Conservation (phyloP, 345 rosid genomes). For the Xanthoceras sorbifolium region DNA sequence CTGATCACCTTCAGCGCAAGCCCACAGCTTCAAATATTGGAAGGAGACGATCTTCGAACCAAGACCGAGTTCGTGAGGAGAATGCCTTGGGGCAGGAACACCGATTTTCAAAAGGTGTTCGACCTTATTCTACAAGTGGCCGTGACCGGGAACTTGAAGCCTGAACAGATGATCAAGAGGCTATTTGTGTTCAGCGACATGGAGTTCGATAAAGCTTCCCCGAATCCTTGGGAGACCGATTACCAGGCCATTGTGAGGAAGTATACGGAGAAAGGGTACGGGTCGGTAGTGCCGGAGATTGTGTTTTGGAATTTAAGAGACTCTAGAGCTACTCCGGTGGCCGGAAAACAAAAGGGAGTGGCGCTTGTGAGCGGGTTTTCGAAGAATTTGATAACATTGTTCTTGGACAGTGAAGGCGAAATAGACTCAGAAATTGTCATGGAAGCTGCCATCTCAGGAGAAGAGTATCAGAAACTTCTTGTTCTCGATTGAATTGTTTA, state of each 20-base stretch:
- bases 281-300: slow-evolving; percentile 47
- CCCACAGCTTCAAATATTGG: slow-evolving; percentile 41
- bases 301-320: slow-evolving; percentile 73
- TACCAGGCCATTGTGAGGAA: slow-evolving; percentile 45
- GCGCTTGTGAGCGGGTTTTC: slow-evolving; percentile 71
- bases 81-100: slow-evolving; percentile 35
- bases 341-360: slow-evolving; percentile 38
- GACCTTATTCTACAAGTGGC: slow-evolving; percentile 51
- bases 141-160: slow-evolving; percentile 34
- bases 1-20: slow-evolving; percentile 48
- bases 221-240: slow-evolving; percentile 50
- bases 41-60: slow-evolving; percentile 32
- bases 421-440: slow-evolving; percentile 39
- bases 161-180: slow-evolving; percentile 58
- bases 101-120: slow-evolving; percentile 54
- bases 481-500: slow-evolving; percentile 37
- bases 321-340: slow-evolving; percentile 51
- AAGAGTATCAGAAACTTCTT: slow-evolving; percentile 44
- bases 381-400: slow-evolving; percentile 59
- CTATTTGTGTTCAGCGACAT: slow-evolving; percentile 71
- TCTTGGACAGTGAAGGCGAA: slow-evolving; percentile 45
- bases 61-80: slow-evolving; percentile 43
- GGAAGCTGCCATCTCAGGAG: slow-evolving; percentile 45
- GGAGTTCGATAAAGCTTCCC: slow-evolving; percentile 55
- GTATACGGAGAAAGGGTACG: slow-evolving; percentile 46